Conservation (phyloP, 1,284 basidiomycete genomes). For the Bjerkandera adusta region DNA sequence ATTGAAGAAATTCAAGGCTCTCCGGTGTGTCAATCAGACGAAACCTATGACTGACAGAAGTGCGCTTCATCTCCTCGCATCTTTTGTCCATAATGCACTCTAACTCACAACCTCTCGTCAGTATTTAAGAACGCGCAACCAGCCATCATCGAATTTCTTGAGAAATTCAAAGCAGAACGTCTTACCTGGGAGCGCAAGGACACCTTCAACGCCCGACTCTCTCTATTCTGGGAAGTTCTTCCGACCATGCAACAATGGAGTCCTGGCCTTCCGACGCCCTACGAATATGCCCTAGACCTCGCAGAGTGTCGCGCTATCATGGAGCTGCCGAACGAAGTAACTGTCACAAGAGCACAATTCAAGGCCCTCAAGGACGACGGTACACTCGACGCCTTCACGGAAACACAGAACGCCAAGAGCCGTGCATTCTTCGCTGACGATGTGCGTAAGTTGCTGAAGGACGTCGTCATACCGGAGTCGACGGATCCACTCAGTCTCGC, state of each 20-base stretch:
- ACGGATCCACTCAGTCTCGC: neutral
- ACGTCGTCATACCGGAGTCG: neutral
- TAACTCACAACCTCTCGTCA: neutral
- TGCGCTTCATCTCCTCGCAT: neutral
- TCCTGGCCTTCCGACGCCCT: neutral
- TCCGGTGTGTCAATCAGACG: neutral
- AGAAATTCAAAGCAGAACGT: neutral
- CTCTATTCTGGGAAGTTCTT: neutral
- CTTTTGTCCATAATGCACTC: neutral
- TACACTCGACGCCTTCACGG: neutral
- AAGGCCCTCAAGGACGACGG: neutral
- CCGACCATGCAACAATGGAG: neutral
- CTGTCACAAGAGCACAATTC: neutral
- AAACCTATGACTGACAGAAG: neutral
- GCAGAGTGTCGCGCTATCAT: neutral
- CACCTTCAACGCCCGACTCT: neutral
- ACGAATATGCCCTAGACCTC: neutral
- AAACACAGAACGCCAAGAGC: neutral
- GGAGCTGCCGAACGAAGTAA: neutral
- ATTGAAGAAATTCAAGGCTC: neutral
- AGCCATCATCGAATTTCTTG: neutral
- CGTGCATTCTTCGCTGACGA: neutral
- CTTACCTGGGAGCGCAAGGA: neutral
- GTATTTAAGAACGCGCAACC: neutral
- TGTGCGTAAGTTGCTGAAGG: neutral